Percentiles rank a stretch among this genome's conserved stretches.
Evolutionary conservation across 163 green algal genomes (phyloP).

Genomic region (Chloromonas sp.): DNA sequence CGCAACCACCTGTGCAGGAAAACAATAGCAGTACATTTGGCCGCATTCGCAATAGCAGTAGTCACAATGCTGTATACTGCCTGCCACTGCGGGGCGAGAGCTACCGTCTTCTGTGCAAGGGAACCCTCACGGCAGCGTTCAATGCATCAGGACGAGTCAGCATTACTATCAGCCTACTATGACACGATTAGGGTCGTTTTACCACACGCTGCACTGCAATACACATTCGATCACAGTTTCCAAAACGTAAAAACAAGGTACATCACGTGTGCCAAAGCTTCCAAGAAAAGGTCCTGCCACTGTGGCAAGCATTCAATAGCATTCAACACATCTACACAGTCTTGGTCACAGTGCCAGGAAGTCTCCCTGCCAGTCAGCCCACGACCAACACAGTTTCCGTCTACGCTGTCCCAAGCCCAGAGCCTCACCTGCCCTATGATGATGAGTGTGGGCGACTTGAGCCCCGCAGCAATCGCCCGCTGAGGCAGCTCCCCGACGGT

Average conservation of each 20-base stretch:
- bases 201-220: no score
- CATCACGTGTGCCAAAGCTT: no score
- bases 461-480: constrained; percentile 46
- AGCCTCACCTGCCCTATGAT: constrained; percentile 84
- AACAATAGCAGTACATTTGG: neutral
- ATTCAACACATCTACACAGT: no score
- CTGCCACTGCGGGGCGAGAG: neutral
- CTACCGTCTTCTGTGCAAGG: neutral
- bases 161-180: neutral
- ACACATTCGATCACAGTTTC: no score
- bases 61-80: neutral
- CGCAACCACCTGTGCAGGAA: constrained; percentile 57
- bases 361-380: neutral
- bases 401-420: neutral
- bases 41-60: neutral
- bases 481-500: constrained; percentile 54
- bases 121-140: neutral
- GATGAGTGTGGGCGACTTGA: constrained; percentile 92
- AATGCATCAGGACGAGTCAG: neutral
- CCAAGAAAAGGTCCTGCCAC: neutral
- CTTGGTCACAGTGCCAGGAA: neutral
- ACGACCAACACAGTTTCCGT: neutral
- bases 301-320: neutral
- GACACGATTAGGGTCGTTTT: neutral
- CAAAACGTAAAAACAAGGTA: no score